Conservation (phyloP, 1,284 basidiomycete genomes). For the Rhodotorula glutinis region DNA sequence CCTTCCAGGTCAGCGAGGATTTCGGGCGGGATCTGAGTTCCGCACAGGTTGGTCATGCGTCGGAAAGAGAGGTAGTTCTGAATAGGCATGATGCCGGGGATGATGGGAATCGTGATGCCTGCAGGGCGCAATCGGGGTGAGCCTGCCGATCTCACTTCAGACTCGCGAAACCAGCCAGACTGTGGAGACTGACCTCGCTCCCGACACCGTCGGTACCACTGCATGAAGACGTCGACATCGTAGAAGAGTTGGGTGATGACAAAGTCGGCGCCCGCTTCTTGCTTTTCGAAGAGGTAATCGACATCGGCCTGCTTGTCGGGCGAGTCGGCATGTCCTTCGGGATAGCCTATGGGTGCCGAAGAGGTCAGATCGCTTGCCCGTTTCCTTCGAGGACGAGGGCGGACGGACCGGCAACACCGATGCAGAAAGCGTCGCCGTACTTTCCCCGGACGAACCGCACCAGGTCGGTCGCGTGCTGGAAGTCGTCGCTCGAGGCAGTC, state of each 20-base stretch:
- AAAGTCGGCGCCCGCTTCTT: conserved; percentile 80
- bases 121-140: background rate
- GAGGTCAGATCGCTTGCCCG: no score
- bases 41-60: conserved; percentile 83
- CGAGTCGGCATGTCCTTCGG: conserved; percentile 61
- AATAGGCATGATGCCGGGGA: conserved; percentile 94
- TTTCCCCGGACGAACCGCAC: conserved; percentile 75
- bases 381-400: conserved; percentile 69
- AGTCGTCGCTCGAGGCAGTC: conserved; percentile 84
- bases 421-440: conserved; percentile 88
- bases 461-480: conserved; percentile 84
- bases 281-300: conserved; percentile 78
- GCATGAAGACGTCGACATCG: conserved; percentile 77
- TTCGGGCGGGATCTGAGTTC: conserved; percentile 73
- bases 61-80: conserved; percentile 97
- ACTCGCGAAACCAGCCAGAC: no score
- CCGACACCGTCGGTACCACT: conserved; percentile 78
- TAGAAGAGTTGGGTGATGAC: conserved; percentile 98
- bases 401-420: conserved; percentile 71
- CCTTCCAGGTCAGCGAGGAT: conserved; percentile 82
- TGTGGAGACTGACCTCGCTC: conserved; percentile 52
- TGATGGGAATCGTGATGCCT: conserved; percentile 86
- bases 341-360: conserved; percentile 55
- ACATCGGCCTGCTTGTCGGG: conserved; percentile 63
- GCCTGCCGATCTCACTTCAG: no score